Conservation (phyloP, 1,139 yeast genomes). For the Wickerhamomyces sp. region DNA sequence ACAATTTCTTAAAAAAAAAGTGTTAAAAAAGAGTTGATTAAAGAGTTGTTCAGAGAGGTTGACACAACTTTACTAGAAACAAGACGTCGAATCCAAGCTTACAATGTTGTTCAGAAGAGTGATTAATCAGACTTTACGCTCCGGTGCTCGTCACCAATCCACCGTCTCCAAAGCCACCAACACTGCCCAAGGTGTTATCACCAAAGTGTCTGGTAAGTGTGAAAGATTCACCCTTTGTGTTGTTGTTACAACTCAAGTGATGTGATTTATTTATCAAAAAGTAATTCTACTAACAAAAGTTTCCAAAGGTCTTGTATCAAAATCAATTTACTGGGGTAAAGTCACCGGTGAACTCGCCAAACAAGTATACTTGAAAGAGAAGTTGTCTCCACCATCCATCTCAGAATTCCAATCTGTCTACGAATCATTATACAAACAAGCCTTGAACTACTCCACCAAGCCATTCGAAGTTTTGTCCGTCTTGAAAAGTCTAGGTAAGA, state of each 20-base stretch:
- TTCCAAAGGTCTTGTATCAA: slow-evolving; percentile 30
- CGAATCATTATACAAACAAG: slow-evolving; percentile 43
- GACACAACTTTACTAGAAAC: no score
- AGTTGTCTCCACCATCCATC: slow-evolving; percentile 83
- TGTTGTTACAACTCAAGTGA: not conserved
- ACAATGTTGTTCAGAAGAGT: slow-evolving; percentile 14
- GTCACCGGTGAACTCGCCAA: slow-evolving; percentile 86
- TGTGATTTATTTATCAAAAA: not conserved
- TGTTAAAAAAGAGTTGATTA: not conserved
- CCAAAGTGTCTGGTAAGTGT: slow-evolving; percentile 41
- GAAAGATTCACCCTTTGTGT: not conserved
- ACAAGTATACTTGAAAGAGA: slow-evolving; percentile 88
- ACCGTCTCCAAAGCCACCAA: slow-evolving; percentile 31
- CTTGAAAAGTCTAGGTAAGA: slow-evolving; percentile 49
- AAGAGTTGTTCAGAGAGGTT: no score
- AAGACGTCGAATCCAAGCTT: no score
- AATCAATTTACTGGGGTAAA: slow-evolving; percentile 81
- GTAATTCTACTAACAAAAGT: not conserved
- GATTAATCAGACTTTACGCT: slow-evolving; percentile 20
- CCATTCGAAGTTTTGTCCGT: slow-evolving; percentile 32
- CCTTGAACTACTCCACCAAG: slow-evolving; percentile 40
- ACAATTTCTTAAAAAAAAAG: not conserved
- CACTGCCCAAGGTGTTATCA: slow-evolving; percentile 44
- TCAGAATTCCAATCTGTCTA: slow-evolving; percentile 79
- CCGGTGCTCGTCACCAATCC: slow-evolving; percentile 41